phyloP scores from a whole-genome alignment of 768 basidiomycete species.

The Rhodotorula paludigena region DNA sequence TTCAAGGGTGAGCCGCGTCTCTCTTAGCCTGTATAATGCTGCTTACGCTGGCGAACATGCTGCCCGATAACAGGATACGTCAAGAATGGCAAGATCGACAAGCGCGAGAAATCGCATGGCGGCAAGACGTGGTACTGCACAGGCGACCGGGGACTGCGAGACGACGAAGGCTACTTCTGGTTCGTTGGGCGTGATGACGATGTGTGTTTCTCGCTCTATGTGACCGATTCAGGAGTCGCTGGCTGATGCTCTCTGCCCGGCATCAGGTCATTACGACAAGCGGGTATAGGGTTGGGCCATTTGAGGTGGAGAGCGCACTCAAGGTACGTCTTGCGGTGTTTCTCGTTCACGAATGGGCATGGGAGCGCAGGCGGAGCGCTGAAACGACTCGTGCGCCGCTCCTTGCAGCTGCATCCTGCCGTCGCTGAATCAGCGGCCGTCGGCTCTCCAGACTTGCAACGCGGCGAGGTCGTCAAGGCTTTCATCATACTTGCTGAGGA shows the following conservation, averaged over 20 bases:
- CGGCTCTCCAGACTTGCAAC: slow-evolving; percentile 23
- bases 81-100: slow-evolving; percentile 38
- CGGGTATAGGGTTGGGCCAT: slow-evolving; percentile 36
- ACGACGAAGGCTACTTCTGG: slow-evolving; percentile 35
- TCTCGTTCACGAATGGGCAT: too few relatives aligned
- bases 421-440: slow-evolving; percentile 38
- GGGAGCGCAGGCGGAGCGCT: too few relatives aligned
- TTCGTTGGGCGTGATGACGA: slow-evolving; percentile 38
- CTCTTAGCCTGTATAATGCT: too few relatives aligned
- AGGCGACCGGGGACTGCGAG: slow-evolving; percentile 23
- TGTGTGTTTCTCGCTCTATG: neutral
- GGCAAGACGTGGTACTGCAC: slow-evolving; percentile 37
- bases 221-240: neutral
- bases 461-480: slow-evolving; percentile 36
- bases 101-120: slow-evolving; percentile 1
- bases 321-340: slow-evolving; percentile 8
- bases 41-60: neutral
- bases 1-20: slow-evolving; percentile 28
- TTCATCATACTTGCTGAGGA: slow-evolving; percentile 31
- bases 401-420: slow-evolving; percentile 30
- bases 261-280: slow-evolving; percentile 21
- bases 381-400: too few relatives aligned
- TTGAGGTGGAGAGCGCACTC: slow-evolving; percentile 35
- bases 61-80: slow-evolving; percentile 9
- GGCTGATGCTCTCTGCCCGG: neutral